Evolutionary conservation across 2,329 filamentous ascomycete species (phyloP), one percentile per base, ranked within the genome.

Genomic region (Metarhizium brunneum): DNA sequence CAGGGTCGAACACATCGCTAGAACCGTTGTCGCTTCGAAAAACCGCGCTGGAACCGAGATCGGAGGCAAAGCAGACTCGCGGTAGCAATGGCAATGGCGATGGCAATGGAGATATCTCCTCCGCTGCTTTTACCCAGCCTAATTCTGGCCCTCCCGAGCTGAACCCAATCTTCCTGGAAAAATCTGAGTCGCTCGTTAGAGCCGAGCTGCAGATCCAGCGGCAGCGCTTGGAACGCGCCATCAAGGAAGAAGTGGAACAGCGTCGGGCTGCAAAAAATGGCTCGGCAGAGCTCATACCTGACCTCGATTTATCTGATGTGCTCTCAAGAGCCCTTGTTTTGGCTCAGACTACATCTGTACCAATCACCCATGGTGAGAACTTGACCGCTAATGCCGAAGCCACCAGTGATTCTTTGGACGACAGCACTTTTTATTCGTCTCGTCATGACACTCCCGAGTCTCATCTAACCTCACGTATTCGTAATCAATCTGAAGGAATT

Each of bases 381-480:
- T 64, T 71, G 57, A 62, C 63, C 70, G 72, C 75, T 77, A 79
- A 85, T 71, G 77, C 77, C 66, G 83, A 84, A 69, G 79, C 73
- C 61, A 73, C 81, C 66, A 88, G 80, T 79, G 89, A 92, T 70
- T 94, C 90, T 40, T 89, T 91, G 74, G 91, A 96, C 73, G 87
- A 95, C 69, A 91, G 95, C 67, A 94, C 91, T 45, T 95, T 95
- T 72, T 96, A 97, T 77, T 96, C 92, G 62, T 96, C 92, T 73
- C 89, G 87, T 74, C 86, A 92, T 76, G 88, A 92, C 69, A 95
- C 91, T 60, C 82, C 82, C 58, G 77, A 82, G 55, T 78, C 76
- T 35, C 74, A 73, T 52, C 72, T 74, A 57, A 73, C 74, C 43
- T 73, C 76, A 32, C 74, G 73, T 56, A 64, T 74, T 73, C 82